A percentile compares a stretch with the other conserved stretches of the same genome.
These are phyloP conservation scores for Claviceps cyperi DNA, from an alignment of 2,329 filamentous ascomycete genomes.

Conservation along the genomic window DNA sequence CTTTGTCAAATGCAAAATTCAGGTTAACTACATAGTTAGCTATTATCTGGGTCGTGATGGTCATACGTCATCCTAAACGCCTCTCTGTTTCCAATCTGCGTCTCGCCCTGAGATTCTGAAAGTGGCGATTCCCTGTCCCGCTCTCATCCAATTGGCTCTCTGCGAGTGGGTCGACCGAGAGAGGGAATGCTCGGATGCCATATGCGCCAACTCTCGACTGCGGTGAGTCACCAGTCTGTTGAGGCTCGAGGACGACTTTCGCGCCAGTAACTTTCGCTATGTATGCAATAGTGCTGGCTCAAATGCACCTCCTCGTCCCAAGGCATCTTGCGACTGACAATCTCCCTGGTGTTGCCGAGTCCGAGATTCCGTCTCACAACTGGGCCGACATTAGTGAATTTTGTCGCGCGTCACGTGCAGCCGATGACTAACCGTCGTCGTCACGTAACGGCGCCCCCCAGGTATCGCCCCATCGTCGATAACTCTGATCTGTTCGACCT, in stretches of 20 bases:
- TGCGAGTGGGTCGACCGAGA: background rate
- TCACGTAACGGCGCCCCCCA: background rate
- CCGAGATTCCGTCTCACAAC: no score
- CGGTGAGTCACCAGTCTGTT: no score
- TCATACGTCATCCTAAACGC: no score
- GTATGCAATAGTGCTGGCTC: background rate
- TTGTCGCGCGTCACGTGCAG: constrained; percentile 1
- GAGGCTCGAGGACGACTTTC: no score
- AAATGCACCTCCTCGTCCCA: background rate
- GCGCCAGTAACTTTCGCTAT: background rate
- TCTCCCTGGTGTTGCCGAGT: no score
- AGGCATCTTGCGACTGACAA: background rate
- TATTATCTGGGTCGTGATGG: no score
- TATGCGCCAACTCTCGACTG: no score
- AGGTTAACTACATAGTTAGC: no score
- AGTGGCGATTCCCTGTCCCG: background rate
- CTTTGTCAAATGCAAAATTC: no score
- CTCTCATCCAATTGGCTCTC: background rate
- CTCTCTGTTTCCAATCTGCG: no score
- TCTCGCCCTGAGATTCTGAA: no score
- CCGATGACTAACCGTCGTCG: background rate
- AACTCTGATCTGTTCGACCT: background rate
- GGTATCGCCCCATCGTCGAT: background rate
- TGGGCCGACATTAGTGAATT: no score
- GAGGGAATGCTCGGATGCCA: background rate